Evolutionary conservation across 140 eudicot species (phyloP).

Genomic region (Anethum foeniculum): DNA sequence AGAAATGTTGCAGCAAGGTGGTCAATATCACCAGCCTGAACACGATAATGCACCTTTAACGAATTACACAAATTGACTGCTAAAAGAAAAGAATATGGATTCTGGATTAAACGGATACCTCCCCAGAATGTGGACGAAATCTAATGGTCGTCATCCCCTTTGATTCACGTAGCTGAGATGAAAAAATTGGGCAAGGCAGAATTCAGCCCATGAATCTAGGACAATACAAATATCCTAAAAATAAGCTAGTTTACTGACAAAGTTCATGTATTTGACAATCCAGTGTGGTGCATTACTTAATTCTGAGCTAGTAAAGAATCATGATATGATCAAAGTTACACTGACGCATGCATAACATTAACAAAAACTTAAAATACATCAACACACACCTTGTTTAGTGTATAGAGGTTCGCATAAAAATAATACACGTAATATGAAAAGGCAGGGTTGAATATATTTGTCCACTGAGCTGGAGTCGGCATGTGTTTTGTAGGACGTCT

Average conservation of each 20-base stretch:
- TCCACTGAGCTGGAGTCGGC: constrained; percentile 98
- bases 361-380: background rate
- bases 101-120: constrained; percentile 40
- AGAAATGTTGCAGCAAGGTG: constrained; percentile 98
- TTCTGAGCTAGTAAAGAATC: background rate
- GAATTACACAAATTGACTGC: constrained; percentile 5
- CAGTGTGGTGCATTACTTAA: background rate
- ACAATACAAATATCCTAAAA: background rate
- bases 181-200: background rate
- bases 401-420: constrained; percentile 96
- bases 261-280: background rate
- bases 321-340: background rate
- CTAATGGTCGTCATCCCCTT: constrained; percentile 33
- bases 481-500: constrained; percentile 99
- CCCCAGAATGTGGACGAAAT: constrained; percentile 97
- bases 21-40: constrained; percentile 94
- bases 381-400: constrained; percentile 68
- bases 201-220: background rate
- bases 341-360: background rate
- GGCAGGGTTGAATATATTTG: constrained; percentile 91
- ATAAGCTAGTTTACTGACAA: background rate
- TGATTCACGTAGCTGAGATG: constrained; percentile 87
- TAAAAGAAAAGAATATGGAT: background rate
- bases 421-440: constrained; percentile 86
- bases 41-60: background rate